These are phyloP conservation scores for Melocanna baccifera DNA, from an alignment of 176 grass and related monocot species.

Conservation along the genomic window DNA sequence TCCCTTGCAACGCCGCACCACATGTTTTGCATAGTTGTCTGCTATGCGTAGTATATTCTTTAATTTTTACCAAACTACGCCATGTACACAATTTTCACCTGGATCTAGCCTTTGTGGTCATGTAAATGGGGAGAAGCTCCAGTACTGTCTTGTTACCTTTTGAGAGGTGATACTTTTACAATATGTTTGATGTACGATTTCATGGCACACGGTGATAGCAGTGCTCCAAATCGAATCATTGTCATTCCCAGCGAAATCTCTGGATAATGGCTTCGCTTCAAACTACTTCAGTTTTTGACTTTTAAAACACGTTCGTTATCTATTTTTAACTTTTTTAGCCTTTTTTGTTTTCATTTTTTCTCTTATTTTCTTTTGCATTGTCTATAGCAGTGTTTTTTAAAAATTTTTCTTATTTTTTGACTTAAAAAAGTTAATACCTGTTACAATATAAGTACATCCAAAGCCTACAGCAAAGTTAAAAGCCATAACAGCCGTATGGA, in stretches of 20 bases:
- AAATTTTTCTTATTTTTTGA: too few relatives aligned
- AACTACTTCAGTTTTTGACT: too few relatives aligned
- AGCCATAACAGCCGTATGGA: too few relatives aligned
- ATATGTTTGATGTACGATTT: slow-evolving; percentile 14
- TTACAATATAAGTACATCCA: too few relatives aligned
- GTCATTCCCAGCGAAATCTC: not conserved
- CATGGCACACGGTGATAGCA: not conserved
- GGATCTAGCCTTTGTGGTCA: slow-evolving; percentile 31
- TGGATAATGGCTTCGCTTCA: not conserved
- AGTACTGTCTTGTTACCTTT: not conserved
- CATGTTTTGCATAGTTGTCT: not conserved
- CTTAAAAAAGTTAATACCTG: too few relatives aligned
- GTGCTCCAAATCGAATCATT: too few relatives aligned
- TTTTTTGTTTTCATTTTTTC: too few relatives aligned
- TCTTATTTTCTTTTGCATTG: too few relatives aligned
- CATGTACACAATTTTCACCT: slow-evolving; percentile 51
- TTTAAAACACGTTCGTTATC: too few relatives aligned
- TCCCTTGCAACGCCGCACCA: not conserved
- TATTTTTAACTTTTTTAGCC: too few relatives aligned
- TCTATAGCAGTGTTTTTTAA: too few relatives aligned
- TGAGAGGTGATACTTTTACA: not conserved
- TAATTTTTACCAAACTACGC: slow-evolving; percentile 43
- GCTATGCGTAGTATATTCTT: slow-evolving; percentile 37
- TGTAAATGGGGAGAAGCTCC: slow-evolving; percentile 46
- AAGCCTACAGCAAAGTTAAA: too few relatives aligned